Conservation (phyloP, 2,329 filamentous ascomycete species). For the Claviceps sp. region DNA sequence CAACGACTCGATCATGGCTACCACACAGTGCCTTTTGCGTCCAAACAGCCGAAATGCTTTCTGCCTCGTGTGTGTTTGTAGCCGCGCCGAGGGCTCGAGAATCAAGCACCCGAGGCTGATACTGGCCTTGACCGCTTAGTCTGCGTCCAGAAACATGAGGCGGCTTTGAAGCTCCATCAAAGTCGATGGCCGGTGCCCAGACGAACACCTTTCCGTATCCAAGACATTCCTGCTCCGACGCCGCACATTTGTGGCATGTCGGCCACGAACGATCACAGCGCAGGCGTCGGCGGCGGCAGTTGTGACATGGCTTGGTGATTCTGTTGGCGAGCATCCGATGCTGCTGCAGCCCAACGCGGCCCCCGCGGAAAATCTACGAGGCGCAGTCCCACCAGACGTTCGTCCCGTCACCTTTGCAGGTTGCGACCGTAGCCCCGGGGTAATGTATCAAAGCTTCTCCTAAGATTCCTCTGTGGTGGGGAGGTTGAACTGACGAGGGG, state of each 20-base stretch:
- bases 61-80: background rate
- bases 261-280: constrained; percentile 49
- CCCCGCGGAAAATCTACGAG: background rate
- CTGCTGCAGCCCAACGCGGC: background rate
- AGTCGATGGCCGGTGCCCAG: constrained; percentile 42
- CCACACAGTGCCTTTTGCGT: background rate
- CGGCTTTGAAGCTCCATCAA: constrained; percentile 31
- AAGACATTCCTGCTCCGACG: constrained; percentile 42
- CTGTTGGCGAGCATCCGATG: constrained; percentile 19
- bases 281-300: constrained; percentile 46
- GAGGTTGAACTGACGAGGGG: background rate
- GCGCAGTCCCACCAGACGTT: background rate
- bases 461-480: background rate
- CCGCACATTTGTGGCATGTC: constrained; percentile 44
- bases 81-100: background rate
- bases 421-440: background rate
- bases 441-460: background rate
- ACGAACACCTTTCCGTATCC: constrained; percentile 48
- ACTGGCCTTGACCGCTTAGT: background rate
- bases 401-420: background rate
- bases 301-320: constrained; percentile 40
- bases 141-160: constrained; percentile 12
- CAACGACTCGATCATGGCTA: background rate
- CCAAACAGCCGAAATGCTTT: background rate
- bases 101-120: background rate